Evolutionary conservation across 306 rosid species (phyloP), one percentile per base, ranked within the genome.

Genomic region (Pyrus pyrifolia): DNA sequence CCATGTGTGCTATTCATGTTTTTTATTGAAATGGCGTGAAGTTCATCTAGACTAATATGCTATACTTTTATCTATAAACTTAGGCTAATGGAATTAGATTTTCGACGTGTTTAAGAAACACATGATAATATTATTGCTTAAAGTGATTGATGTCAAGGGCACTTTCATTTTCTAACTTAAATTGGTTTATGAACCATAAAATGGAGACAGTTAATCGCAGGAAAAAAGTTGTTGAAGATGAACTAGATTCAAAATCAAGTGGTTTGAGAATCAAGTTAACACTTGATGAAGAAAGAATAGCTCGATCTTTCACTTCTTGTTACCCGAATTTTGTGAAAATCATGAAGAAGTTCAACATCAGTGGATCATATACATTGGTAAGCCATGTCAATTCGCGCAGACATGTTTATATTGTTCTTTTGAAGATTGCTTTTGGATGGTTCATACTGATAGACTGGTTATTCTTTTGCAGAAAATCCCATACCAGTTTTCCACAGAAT

Each of bases 291-390:
- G 92, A 90, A 80, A 86, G 88, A 76, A 88, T 83, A 51, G 92
- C 96, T 81, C 87, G 82, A 78, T 87, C 97, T 49, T 93, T 93
- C 76, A 80, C 83, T 81, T 93, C 97, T 66, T 83, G 89, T 73
- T 93, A 82, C 83, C 98, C 97, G 62, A 86, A 17, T 81, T 93
- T 93, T 77, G 98, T 91, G 80, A 93, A 91, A 85, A 90, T 90
- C 83, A 93, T 93, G 97, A 93, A 91, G 72, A 90, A 67, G 88
- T 93, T 93, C 89, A 93, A 93, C 81, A 86, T 89, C 73, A 86
- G 96, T 35, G 97, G 98, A 76, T 93, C 97, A 76, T 88, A 86
- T 87, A 93, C 98, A 49, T 79, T 93, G 91, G 98, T 87, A 82
- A 88, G 93, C 81, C 76, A 78, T 73, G 25, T 73, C n/a, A 46